Base-by-base conservation (phyloP, 2,329 filamentous ascomycete genomes). In the Tolypocladium amazonense region DNA sequence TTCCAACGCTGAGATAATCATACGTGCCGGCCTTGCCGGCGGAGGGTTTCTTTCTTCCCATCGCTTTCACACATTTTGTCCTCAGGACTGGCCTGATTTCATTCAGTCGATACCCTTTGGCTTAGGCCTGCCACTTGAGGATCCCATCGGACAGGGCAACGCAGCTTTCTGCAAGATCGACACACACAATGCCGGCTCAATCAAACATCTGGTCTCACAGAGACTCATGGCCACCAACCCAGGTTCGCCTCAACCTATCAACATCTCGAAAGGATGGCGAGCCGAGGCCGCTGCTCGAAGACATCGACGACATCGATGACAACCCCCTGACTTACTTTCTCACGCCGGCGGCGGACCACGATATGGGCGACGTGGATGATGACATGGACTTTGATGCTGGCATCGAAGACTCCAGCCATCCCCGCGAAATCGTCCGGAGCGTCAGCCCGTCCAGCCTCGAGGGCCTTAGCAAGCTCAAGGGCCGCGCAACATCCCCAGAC, bases 321-420 rank as follows among this genome's bases (percentile, higher is more conserved):
- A 78, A 83, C 63, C 81, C 82, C 20, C 73, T 84, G 57, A 79
- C 76, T 56, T 83, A 81, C 68, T 85, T 84, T 64, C 75, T 84
- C 50, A 82, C 81, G 1, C 79, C 81, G 1, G 72, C 76, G 0
- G 73, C 78, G 0, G 71, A 72, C 14, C 66, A 75, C 14, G 75
- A 79, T 25, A 73, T 76, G 27, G 69, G 73, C 15, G 73, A 73
- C 39, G 65, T 72, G 38, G 70, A 77, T 53, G 73, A 73, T 63
- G 76, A 79, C 68, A 73, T 80, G 71, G 79, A 81, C 63, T 79
- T 82, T 64, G 81, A 84, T 66, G 82, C 82, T 43, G 81, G 82
- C 59, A 85, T 85, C 67, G 81, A 84, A 66, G 77, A 81, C 64
- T 68, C 73, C 58, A 76, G 72, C 61, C 73, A 74, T 4, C 77